Percentiles rank a stretch among this genome's conserved stretches.
Conservation (phyloP, 2,329 filamentous ascomycete genomes). For the Cadophora malorum region DNA sequence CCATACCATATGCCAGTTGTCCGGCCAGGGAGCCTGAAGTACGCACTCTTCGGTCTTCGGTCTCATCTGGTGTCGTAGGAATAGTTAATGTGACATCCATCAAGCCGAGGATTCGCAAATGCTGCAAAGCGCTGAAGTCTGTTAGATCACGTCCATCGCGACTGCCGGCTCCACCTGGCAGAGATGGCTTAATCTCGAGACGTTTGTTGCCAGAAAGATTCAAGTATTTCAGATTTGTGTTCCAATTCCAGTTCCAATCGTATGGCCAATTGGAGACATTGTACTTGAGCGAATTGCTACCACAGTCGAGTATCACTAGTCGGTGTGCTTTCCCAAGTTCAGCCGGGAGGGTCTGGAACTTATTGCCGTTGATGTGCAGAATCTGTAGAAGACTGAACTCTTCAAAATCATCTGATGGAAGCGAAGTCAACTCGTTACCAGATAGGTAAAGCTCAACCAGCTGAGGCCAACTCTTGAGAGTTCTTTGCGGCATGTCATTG, state of each 20-base stretch:
- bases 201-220: slow-evolving; percentile 97
- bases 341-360: slow-evolving; percentile 94
- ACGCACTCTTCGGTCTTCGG: slow-evolving; percentile 90
- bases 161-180: slow-evolving; percentile 73
- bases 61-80: slow-evolving; percentile 92
- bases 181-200: slow-evolving; percentile 83
- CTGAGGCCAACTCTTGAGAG: slow-evolving; percentile 87
- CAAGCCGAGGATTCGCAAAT: slow-evolving; percentile 85
- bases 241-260: slow-evolving; percentile 99
- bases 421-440: slow-evolving; percentile 88
- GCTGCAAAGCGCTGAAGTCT: slow-evolving; percentile 84
- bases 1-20: slow-evolving; percentile 94
- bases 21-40: slow-evolving; percentile 96
- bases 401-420: slow-evolving; percentile 93
- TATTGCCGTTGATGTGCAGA: slow-evolving; percentile 95
- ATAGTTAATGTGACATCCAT: slow-evolving; percentile 98
- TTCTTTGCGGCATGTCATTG: slow-evolving; percentile 87
- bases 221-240: slow-evolving; percentile 90
- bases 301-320: slow-evolving; percentile 89
- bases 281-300: slow-evolving; percentile 95
- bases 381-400: slow-evolving; percentile 87
- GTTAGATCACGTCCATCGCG: slow-evolving; percentile 75
- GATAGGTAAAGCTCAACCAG: slow-evolving; percentile 93
- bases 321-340: slow-evolving; percentile 95
- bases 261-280: slow-evolving; percentile 99